Evolutionary conservation across 2,329 filamentous ascomycete genomes (phyloP).

Genomic region (Thelonectria rubi): DNA sequence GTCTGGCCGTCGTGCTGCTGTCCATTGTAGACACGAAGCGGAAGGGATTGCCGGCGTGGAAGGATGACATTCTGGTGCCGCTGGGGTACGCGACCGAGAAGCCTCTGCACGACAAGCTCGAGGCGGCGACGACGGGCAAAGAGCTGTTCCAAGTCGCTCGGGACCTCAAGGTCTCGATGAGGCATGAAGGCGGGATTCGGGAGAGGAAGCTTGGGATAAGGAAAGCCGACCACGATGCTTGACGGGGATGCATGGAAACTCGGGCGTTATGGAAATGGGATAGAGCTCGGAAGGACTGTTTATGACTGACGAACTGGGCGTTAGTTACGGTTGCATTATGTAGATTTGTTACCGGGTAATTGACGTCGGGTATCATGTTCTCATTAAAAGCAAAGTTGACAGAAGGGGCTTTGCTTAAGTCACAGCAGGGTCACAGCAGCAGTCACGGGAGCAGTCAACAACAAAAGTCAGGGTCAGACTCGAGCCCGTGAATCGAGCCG

Average conservation of each 20-base stretch:
- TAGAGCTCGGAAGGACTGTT: no score
- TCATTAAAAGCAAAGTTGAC: no score
- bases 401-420: no score
- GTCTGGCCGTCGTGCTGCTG: neutral
- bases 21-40: conserved; percentile 12
- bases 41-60: conserved; percentile 1
- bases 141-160: neutral
- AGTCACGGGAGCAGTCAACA: no score
- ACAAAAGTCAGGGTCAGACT: no score
- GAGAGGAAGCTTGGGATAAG: neutral
- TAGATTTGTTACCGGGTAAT: no score
- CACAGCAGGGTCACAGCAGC: no score
- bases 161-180: neutral
- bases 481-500: no score
- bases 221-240: neutral
- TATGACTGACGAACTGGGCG: no score
- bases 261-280: no score
- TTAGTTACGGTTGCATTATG: no score
- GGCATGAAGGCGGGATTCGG: neutral
- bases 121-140: neutral
- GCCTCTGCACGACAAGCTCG: neutral
- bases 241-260: neutral
- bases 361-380: no score
- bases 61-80: conserved; percentile 2
- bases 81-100: conserved; percentile 4